Conservation (phyloP, 2,329 filamentous ascomycete species). For the Cadophora luteo-olivacea region DNA sequence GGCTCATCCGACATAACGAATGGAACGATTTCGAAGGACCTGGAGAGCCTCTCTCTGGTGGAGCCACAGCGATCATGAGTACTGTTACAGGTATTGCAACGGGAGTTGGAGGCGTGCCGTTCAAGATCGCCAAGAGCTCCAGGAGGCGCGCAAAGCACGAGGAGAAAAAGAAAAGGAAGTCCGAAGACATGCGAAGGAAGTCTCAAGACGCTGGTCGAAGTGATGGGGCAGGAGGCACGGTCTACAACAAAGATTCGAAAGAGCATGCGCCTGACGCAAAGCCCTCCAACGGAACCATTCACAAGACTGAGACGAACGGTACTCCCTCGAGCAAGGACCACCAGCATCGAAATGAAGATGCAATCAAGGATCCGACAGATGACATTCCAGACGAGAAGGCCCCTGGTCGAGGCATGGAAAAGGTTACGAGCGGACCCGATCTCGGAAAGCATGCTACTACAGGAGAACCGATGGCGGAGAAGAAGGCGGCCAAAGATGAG, state of each 20-base stretch:
- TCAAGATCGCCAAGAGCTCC: conserved; percentile 63
- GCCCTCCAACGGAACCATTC: conserved; percentile 6
- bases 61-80: conserved; percentile 64
- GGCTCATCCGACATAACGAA: conserved; percentile 69
- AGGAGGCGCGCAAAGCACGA: conserved; percentile 60
- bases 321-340: conserved; percentile 8
- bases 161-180: conserved; percentile 48
- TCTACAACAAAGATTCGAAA: background rate
- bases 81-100: conserved; percentile 63
- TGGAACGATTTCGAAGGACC: conserved; percentile 82
- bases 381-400: conserved; percentile 5
- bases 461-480: conserved; percentile 30
- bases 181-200: conserved; percentile 27
- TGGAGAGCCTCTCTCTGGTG: conserved; percentile 73
- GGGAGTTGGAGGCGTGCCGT: conserved; percentile 70
- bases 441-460: conserved; percentile 30
- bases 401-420: conserved; percentile 16
- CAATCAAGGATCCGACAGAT: background rate
- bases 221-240: conserved; percentile 22
- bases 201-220: conserved; percentile 14
- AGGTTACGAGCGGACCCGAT: conserved; percentile 20
- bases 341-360: background rate
- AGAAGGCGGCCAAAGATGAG: conserved; percentile 15
- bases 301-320: conserved; percentile 7
- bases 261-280: conserved; percentile 10